phyloP scores from a whole-genome alignment of 1,139 yeast species.

The Suhomyces choctaworum region DNA sequence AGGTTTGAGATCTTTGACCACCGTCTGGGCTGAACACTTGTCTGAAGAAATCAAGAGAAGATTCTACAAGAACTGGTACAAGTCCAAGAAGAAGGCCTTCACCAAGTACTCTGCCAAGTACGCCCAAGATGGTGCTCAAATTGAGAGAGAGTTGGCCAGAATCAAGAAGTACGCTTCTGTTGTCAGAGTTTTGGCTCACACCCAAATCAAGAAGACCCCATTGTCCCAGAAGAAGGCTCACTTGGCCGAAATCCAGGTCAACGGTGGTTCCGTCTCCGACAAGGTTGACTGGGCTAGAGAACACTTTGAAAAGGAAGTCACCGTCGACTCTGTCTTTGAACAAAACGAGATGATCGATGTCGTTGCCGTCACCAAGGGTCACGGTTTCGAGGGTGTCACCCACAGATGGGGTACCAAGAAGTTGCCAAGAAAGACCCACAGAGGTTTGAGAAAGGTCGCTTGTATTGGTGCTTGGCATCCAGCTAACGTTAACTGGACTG shows the following conservation, averaged over 20 bases:
- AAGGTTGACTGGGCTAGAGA: slow-evolving; percentile 99
- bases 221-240: slow-evolving; percentile 99
- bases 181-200: slow-evolving; percentile 99
- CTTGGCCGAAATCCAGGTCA: slow-evolving; percentile 98
- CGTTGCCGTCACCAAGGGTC: slow-evolving; percentile 99
- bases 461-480: slow-evolving; percentile 99
- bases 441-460: slow-evolving; percentile 99
- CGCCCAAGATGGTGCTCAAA: slow-evolving; percentile 85
- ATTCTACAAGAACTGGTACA: slow-evolving; percentile 99
- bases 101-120: slow-evolving; percentile 99
- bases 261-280: slow-evolving; percentile 98
- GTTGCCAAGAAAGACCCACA: slow-evolving; percentile 99
- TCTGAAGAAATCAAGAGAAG: slow-evolving; percentile 99
- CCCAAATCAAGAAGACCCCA: slow-evolving; percentile 99
- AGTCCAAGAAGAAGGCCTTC: slow-evolving; percentile 99
- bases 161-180: slow-evolving; percentile 97
- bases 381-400: slow-evolving; percentile 99
- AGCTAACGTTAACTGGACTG: slow-evolving; percentile 99
- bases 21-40: slow-evolving; percentile 99
- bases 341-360: slow-evolving; percentile 98
- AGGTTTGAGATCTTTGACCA: slow-evolving; percentile 98
- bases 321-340: slow-evolving; percentile 94
- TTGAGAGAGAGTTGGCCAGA: slow-evolving; percentile 98
- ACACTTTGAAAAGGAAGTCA: slow-evolving; percentile 98
- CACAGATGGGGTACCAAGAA: slow-evolving; percentile 99